Conservation (phyloP, 805 yeast genomes). For the Monosporozyma aerobia region DNA sequence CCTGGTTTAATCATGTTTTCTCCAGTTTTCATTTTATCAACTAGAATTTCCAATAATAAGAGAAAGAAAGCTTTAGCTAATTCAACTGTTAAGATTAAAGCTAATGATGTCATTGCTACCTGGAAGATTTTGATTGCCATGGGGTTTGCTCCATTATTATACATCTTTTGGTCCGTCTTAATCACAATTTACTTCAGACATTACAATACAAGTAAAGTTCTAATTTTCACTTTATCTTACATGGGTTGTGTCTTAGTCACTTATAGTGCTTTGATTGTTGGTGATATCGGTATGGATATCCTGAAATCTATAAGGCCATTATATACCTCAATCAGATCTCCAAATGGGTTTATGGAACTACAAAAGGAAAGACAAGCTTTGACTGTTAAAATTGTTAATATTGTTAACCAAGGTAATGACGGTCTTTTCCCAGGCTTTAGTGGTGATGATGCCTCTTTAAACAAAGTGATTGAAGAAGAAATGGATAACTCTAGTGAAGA, state of each 20-base stretch:
- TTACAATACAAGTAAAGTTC: conserved; percentile 16
- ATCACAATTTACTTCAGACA: conserved; percentile 34
- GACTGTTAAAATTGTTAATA: conserved; percentile 64
- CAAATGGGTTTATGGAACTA: conserved; percentile 47
- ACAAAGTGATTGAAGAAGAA: conserved; percentile 4
- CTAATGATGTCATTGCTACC: conserved; percentile 90
- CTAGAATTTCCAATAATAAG: conserved; percentile 61
- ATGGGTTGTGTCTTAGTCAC: conserved; percentile 64
- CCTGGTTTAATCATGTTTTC: conserved; percentile 87
- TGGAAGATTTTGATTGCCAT: conserved; percentile 90
- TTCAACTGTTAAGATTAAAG: conserved; percentile 84
- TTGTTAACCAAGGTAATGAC: conserved; percentile 76
- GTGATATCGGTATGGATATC: conserved; percentile 89
- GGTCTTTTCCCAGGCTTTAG: conserved; percentile 81
- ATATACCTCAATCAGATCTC: conserved; percentile 53
- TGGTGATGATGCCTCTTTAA: conserved; percentile 23
- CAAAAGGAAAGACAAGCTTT: conserved; percentile 53
- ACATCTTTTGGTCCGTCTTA: conserved; percentile 65
- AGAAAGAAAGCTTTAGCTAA: conserved; percentile 72
- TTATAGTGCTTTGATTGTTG: conserved; percentile 82
- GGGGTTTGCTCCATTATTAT: conserved; percentile 81
- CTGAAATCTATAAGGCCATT: conserved; percentile 77
- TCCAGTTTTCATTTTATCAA: conserved; percentile 79
- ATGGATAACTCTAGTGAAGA: conserved; percentile 14
- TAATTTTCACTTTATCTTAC: conserved; percentile 46